Base-by-base conservation (phyloP, 2,329 filamentous ascomycete species). In the Drechslerella stenobrocha region DNA sequence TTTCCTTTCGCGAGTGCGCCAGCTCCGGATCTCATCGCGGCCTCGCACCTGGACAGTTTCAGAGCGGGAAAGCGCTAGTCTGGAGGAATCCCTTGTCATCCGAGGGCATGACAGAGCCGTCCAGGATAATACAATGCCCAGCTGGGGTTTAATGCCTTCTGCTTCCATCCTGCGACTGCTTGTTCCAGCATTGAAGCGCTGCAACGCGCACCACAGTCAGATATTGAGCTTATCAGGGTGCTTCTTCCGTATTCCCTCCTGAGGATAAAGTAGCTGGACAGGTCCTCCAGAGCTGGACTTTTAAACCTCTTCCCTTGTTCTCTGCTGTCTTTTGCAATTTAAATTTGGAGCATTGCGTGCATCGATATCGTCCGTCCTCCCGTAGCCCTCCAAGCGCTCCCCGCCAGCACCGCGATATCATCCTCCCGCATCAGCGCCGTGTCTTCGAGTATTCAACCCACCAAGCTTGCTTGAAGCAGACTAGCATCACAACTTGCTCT, bases 111-210 rank as follows among this genome's bases (percentile, higher is more conserved):
- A 42, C 37, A 18, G 18, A 18, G 6, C 4, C 15, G n/a, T n/a
- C n/a, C n/a, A n/a, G 22, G 37, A 20, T 18, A 42, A 8, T 18
- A 18, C 13, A 3, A n/a, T 20, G 18, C 15, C 13, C 13, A n/a
- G n/a, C 37, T 18, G 37, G 13, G 18, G 18, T n/a, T 18, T 42
- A 42, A 42, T 42, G 37, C 37, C 37, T 18, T 42, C 37, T 42
- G 37, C 13, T 18, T 42, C n/a, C n/a, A n/a, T n/a, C 37, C 37
- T 42, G 37, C 37, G 37, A 42, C 37, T 42, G 37, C 37, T 42
- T 42, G 37, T 42, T 42, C 37, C 37, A 42, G 37, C 37, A 20
- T 42, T 11, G 37, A 18, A 18, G 37, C 15, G 37, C 37, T 18
- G 37, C 18, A 42, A 42, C 37, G 37, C 37, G 37, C 22, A 42